Base-by-base conservation (phyloP, 768 basidiomycete species). In the Russula vinacea region DNA sequence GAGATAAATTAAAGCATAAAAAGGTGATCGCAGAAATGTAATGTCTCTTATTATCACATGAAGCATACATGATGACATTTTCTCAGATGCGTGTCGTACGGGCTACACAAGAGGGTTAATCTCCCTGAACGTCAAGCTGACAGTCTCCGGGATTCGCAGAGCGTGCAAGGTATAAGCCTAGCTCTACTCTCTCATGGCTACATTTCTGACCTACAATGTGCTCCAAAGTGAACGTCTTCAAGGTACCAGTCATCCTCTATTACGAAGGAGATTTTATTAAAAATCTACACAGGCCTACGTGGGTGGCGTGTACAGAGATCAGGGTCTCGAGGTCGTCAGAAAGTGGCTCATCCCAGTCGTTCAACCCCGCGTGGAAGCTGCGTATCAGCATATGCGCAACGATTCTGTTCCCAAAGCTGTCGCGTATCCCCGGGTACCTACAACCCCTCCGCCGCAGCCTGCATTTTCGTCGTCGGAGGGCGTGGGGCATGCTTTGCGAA, bases 271-370 rank as follows among this genome's bases (percentile, higher is more conserved):
- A 51, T 17, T 32, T n/a, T 22, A 50, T 13, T 56, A 22, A 62
- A 56, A 29, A 19, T 8, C 0, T 35, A 17, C 37, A 51, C 19
- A 64, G 62, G 62, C 62, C 51, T 58, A 58, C 22, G 57, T 64
- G 2, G 62, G 62, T 0, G 57, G 57, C 3, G 1, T 64, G 32
- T 64, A 54, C 37, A 54, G 35, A 26, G 62, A 59, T 13, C 51
- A 54, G 29, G 52, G 45, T n/a, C 7, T 64, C 6, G 44, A 64
- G 33, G 26, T 49, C 44, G 44, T 59, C 42, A 37, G 16, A 42
- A 35, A 39, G 8, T 64, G 62, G 62, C 62, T 64, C 7, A 37
- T 13, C 32, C n/a, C 42, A 7, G 40, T 58, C 44, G 47, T 64
- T 8, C 4, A 14, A 26, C 16, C 51, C 2, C 58, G 11, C 11